phyloP scores from a whole-genome alignment of 352 stramenopile genomes.

The Discostella stelligera region DNA sequence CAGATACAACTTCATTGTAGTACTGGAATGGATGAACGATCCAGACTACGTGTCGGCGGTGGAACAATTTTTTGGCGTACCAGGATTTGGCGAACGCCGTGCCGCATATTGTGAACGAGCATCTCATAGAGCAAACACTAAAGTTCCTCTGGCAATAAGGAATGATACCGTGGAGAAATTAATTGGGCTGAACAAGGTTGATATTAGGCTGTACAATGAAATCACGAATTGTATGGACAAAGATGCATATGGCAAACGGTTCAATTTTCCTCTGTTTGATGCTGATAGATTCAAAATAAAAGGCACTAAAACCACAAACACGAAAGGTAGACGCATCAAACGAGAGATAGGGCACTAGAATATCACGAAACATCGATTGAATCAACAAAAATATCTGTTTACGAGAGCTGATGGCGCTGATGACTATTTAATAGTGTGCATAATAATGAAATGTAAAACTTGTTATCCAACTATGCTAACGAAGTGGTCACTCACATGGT shows the following conservation, averaged over 20 bases:
- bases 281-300: conserved; percentile 5
- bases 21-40: conserved; percentile 40
- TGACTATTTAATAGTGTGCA: no score
- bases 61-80: conserved; percentile 36
- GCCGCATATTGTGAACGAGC: conserved; percentile 22
- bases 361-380: neutral
- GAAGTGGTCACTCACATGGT: no score
- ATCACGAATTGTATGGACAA: conserved; percentile 15
- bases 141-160: conserved; percentile 16
- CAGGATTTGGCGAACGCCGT: conserved; percentile 16
- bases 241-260: neutral
- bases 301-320: neutral
- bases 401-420: neutral
- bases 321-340: neutral
- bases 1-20: conserved; percentile 39
- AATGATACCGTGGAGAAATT: conserved; percentile 26
- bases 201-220: conserved; percentile 4
- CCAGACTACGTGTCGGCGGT: conserved; percentile 28
- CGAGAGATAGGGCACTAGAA: neutral
- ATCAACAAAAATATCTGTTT: neutral
- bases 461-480: no score
- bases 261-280: conserved; percentile 5
- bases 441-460: neutral
- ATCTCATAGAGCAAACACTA: conserved; percentile 23
- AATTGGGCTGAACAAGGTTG: neutral